These are phyloP conservation scores for Lactifluus volemus DNA, from an alignment of 768 basidiomycete species.

Conservation along the genomic window DNA sequence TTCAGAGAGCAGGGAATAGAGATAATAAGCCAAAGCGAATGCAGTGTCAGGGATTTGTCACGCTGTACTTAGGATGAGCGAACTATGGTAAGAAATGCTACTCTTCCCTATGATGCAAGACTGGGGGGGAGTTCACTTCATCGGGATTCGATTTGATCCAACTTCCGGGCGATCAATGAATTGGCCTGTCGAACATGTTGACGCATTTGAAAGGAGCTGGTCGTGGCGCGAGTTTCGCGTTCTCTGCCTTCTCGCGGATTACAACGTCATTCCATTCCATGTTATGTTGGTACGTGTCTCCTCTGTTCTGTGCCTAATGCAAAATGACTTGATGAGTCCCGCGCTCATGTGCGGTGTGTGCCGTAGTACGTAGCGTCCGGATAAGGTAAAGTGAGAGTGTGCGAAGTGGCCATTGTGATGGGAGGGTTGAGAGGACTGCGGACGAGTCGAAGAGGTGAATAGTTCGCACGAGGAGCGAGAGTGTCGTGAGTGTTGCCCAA, in stretches of 20 bases:
- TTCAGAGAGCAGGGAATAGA: background rate
- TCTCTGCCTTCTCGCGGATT: background rate
- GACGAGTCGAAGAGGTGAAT: constrained; percentile 50
- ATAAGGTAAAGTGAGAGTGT: too few relatives aligned
- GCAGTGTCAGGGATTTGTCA: too few relatives aligned
- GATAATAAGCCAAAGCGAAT: background rate
- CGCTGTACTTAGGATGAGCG: too few relatives aligned
- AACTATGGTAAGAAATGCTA: too few relatives aligned
- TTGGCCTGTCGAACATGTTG: background rate
- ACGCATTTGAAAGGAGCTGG: constrained; percentile 23
- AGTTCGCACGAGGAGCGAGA: constrained; percentile 33
- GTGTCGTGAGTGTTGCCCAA: constrained; percentile 50
- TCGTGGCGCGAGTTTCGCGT: background rate
- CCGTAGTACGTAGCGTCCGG: too few relatives aligned
- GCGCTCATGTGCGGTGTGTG: too few relatives aligned
- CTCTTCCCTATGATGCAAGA: background rate
- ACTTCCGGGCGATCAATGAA: constrained; percentile 37
- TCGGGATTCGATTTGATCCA: constrained; percentile 35
- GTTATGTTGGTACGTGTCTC: too few relatives aligned
- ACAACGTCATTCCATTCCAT: constrained; percentile 28
- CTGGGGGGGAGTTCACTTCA: too few relatives aligned
- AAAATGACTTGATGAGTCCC: too few relatives aligned
- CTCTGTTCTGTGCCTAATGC: too few relatives aligned
- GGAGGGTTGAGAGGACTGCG: constrained; percentile 54
- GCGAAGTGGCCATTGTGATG: too few relatives aligned